Evolutionary conservation across 768 basidiomycete genomes (phyloP).

Genomic region (Rhodotorula kratochvilovae): DNA sequence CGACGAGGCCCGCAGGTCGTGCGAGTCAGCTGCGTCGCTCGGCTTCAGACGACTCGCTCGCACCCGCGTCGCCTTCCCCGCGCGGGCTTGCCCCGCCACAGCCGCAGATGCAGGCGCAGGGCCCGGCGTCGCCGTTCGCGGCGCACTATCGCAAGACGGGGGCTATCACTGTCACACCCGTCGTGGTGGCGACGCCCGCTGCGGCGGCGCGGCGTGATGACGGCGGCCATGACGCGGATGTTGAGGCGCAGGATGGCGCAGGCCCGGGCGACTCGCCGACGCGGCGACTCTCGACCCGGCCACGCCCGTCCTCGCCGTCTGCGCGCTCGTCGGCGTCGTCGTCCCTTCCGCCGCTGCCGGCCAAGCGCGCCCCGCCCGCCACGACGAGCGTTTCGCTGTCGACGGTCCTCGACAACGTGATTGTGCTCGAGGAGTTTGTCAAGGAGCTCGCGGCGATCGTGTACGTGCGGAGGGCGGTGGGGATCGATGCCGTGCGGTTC

Average conservation of each 20-base stretch:
- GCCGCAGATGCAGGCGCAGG: neutral
- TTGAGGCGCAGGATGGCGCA: conserved; percentile 43
- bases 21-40: conserved; percentile 10
- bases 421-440: conserved; percentile 88
- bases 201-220: neutral
- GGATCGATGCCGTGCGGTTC: conserved; percentile 59
- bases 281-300: conserved; percentile 11
- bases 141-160: conserved; percentile 76
- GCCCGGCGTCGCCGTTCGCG: conserved; percentile 67
- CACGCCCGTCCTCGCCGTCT: conserved; percentile 6
- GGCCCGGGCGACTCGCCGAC: conserved; percentile 22
- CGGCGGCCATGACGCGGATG: conserved; percentile 37
- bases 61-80: neutral
- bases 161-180: conserved; percentile 66
- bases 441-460: conserved; percentile 85
- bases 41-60: conserved; percentile 21
- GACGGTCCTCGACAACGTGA: conserved; percentile 83
- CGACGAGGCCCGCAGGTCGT: neutral
- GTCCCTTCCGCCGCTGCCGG: neutral
- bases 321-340: neutral
- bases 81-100: neutral
- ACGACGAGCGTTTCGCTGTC: conserved; percentile 63
- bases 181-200: conserved; percentile 50
- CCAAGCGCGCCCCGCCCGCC: neutral
- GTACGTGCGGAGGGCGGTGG: conserved; percentile 73